These are phyloP conservation scores for Sporothrix brunneoviolacea DNA, from an alignment of 2,329 filamentous ascomycete species.

Conservation along the genomic window DNA sequence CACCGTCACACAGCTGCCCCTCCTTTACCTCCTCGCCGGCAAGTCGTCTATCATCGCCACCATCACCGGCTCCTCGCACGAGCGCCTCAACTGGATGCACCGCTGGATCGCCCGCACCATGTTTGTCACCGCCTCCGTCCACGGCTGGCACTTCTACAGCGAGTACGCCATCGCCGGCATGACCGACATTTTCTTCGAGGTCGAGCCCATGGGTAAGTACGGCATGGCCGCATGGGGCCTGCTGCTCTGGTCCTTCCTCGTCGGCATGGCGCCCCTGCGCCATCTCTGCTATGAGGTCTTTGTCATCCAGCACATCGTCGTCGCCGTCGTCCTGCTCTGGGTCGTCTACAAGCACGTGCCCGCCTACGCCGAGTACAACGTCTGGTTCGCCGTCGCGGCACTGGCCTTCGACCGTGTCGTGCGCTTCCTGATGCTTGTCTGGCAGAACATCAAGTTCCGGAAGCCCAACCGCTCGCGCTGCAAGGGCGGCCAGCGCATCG, in stretches of 20 bases:
- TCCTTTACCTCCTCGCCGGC: constrained; percentile 56
- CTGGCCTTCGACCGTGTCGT: constrained; percentile 57
- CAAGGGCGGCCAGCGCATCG: constrained; percentile 41
- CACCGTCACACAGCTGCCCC: constrained; percentile 55
- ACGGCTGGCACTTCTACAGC: constrained; percentile 62
- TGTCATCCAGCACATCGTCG: constrained; percentile 59
- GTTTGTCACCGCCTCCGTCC: constrained; percentile 60
- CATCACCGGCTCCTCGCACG: constrained; percentile 57
- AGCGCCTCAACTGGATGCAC: constrained; percentile 67
- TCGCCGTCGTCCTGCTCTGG: constrained; percentile 56
- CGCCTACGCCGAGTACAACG: constrained; percentile 48
- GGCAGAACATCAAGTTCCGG: constrained; percentile 45
- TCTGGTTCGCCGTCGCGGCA: constrained; percentile 60
- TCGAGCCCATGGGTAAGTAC: constrained; percentile 60
- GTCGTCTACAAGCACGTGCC: constrained; percentile 60
- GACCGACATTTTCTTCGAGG: constrained; percentile 49
- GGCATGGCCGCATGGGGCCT: constrained; percentile 61
- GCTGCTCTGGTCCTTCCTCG: constrained; percentile 58
- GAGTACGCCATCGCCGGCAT: constrained; percentile 57
- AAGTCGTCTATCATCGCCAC: constrained; percentile 54
- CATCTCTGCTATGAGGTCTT: constrained; percentile 64
- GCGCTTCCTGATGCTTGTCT: constrained; percentile 40
- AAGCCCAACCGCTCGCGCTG: constrained; percentile 35
- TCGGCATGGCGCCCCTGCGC: constrained; percentile 57
- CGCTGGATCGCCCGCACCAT: constrained; percentile 65